Evolutionary conservation across 2,329 filamentous ascomycete species (phyloP), one percentile per base, ranked within the genome.

Genomic region (Alternaria dauci): DNA sequence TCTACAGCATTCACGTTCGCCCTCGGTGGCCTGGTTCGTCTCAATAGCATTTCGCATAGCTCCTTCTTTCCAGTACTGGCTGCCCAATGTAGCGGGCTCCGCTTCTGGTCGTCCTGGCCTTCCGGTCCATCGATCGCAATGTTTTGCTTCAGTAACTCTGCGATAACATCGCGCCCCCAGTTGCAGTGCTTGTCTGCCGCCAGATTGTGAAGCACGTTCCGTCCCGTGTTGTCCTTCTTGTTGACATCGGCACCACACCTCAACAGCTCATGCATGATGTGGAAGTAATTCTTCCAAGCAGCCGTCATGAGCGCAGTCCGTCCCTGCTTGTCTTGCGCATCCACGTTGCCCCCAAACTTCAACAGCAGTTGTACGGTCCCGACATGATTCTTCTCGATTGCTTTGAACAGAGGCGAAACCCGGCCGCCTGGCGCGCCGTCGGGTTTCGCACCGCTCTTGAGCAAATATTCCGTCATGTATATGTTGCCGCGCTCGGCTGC

Each of bases 1-100:
- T 79, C 77, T 4, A 71, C 62, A 5, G 77, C 74, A 41, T 77
- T 74, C 12, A 78, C 71, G 47, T 77, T 71, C 7, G 76, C 71
- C 42, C 71, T 68, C 11, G 70, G 75, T 0, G 54, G 39, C 28
- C 58, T 67, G 1, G 67, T 52, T 46, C 76, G 65, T 36, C 69
- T 75, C 5, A 86, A 75, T 28, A 88, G 75, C 65, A 82, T 76
- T 55, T 82, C 79, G 18, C 81, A 83, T 11, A 87, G 76, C 32
- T 80, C 78, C 51, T 81, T 75, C 67, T 87, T 86, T 18, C 84
- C 84, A 44, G 85, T 86, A 25, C 83, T 85, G 36, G 84, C 86
- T 2, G 86, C 85, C 85, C 86, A 88, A 61, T 87, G 81, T 42
- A 88, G 71, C 3, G 86, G 83, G 30, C 84, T 86, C 12, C 86